Evolutionary conservation across 495 filamentous ascomycete species (phyloP), one percentile per base, ranked within the genome.

Genomic region (Podospora pseudocomata): DNA sequence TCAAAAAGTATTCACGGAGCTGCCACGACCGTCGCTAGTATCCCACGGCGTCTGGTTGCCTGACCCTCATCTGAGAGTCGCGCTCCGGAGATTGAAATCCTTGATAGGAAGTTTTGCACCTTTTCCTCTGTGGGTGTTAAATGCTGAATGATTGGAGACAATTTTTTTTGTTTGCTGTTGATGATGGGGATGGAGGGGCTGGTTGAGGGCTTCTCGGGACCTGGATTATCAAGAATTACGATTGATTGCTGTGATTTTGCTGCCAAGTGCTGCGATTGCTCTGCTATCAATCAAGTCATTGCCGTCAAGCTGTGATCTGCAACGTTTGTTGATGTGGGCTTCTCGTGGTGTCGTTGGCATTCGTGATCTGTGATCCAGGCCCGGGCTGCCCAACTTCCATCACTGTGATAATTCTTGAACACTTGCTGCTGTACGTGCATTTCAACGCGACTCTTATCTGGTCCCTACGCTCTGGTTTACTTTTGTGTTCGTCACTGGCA

Each of bases 1-100:
- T 84, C 82, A 84, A 84, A 84, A 84, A 84, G 82, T 81, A 75
- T 72, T 72, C 70, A 81, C 80, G 79, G 78, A 82, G 80, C 71
- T 77, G 82, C 81, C 81, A 83, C 81, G 81, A 83, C 81, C 80
- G 71, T 78, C 80, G 82, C 78, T 77, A 79, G 77, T 73, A 75
- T 73, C 67, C 79, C 68, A 83, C 81, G 80, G 80, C 82, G 80
- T 77, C 72, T 79, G 68, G 81, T 83, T 84, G 82, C 82, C 80
- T 80, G 78, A 81, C 78, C 78, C 77, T 78, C 69, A 54, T 60
- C 28, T 65, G 70, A 71, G 80, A 72, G 73, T 79, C 76, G 74
- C 68, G 66, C 81, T 82, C 80, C 79, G 81, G 77, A 83, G 82
- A 84, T 70, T 6, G 74, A 84, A 26, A 66, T 66, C 82, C 82